phyloP scores from a whole-genome alignment of 2,329 filamentous ascomycete genomes.

The Colletotrichum theobromicola region DNA sequence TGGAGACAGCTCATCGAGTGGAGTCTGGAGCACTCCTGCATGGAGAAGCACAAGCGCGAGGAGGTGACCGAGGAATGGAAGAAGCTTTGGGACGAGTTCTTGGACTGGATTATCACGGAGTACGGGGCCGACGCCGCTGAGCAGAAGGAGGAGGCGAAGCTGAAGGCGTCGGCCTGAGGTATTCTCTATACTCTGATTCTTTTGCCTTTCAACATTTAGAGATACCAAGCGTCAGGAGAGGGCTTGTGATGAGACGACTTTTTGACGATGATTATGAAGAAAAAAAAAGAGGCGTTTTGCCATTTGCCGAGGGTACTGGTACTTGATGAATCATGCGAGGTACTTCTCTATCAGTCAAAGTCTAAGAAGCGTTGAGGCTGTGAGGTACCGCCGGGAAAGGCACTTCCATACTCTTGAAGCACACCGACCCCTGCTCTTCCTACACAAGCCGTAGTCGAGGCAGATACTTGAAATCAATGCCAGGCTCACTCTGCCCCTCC shows the following conservation, averaged over 20 bases:
- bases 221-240: neutral
- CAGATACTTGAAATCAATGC: neutral
- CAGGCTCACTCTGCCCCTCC: neutral
- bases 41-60: constrained; percentile 46
- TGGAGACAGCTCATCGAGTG: constrained; percentile 73
- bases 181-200: neutral
- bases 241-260: neutral
- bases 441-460: neutral
- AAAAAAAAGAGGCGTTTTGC: neutral
- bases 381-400: neutral
- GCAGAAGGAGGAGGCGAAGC: neutral
- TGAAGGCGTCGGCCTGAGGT: neutral
- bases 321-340: neutral
- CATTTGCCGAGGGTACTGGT: neutral
- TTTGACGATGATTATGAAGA: neutral
- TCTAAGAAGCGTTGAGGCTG: neutral
- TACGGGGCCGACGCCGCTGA: constrained; percentile 33
- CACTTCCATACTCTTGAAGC: neutral
- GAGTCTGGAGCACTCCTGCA: constrained; percentile 67
- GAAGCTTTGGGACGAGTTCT: constrained; percentile 62
- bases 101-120: constrained; percentile 53
- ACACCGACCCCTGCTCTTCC: neutral
- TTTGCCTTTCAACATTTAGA: neutral
- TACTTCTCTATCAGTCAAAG: neutral
- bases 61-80: constrained; percentile 51